phyloP scores from a whole-genome alignment of 345 rosid genomes.

The Heritiera littoralis region DNA sequence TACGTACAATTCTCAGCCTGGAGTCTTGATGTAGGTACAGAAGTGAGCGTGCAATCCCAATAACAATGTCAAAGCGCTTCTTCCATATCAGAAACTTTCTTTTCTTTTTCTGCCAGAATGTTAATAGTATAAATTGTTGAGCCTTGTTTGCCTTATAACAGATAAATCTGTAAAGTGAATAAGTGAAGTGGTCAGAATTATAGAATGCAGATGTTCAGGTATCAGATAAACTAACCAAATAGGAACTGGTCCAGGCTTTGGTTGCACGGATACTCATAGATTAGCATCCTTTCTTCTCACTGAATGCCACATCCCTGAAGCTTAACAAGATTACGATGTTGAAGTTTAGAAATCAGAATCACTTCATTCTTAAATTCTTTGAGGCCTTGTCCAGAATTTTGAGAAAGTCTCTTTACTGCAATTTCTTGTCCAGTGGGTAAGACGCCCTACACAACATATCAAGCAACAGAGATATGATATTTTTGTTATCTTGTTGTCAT shows the following conservation, averaged over 20 bases:
- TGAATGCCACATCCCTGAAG: slow-evolving; percentile 37
- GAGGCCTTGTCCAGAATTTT: slow-evolving; percentile 36
- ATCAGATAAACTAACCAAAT: background rate
- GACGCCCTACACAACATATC: slow-evolving; percentile 31
- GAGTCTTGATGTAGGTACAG: slow-evolving; percentile 46
- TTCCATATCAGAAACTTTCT: slow-evolving; percentile 32
- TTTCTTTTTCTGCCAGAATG: background rate
- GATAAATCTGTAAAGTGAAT: background rate
- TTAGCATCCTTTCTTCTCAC: slow-evolving; percentile 35
- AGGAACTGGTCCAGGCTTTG: slow-evolving; percentile 6
- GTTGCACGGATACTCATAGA: slow-evolving; percentile 26
- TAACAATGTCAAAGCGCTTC: slow-evolving; percentile 28
- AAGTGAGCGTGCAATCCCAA: slow-evolving; percentile 38
- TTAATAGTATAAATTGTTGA: background rate
- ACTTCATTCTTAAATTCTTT: slow-evolving; percentile 48
- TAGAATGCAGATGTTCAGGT: background rate
- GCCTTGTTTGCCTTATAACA: background rate
- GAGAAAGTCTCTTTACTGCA: slow-evolving; percentile 42
- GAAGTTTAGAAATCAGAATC: slow-evolving; percentile 30
- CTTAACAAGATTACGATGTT: slow-evolving; percentile 47
- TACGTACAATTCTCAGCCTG: slow-evolving; percentile 26
- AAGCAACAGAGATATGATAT: background rate
- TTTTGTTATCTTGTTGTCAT: background rate
- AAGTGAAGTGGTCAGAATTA: background rate
- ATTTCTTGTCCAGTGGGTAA: slow-evolving; percentile 37